Evolutionary conservation across 2,329 filamentous ascomycete genomes (phyloP), one percentile per base, ranked within the genome.

Genomic region (Graphiopsis chlorocephala): DNA sequence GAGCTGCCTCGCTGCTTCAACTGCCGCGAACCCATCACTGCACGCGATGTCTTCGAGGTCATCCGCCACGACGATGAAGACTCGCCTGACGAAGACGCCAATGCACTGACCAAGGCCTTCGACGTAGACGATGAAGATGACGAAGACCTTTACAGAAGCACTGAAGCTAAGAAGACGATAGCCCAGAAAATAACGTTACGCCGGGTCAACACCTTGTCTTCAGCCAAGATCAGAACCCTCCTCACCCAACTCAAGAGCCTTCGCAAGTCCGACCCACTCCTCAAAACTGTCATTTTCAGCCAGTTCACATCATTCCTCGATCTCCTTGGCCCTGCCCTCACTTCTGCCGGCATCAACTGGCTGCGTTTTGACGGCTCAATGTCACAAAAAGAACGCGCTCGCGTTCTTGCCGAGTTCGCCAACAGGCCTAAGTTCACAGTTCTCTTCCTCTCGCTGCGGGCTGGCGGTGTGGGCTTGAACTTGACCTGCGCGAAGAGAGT

Each of bases 291-390:
- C 25, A 89, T 99, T 33, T 99, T 99, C 79, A 95, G 91, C 64
- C 95, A 99, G 77, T 99, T 99, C 77, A 99, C 95, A 0, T 96
- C 93, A 0, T 99, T 98, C 77, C 86, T 99, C 70, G 89, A 93
- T 68, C 86, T 99, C 14, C 96, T 99, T 68, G 90, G 93, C 69
- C 91, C 92, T 0, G 91, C 92, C 0, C 85, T 99, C 3, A 76
- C 81, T 1, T 85, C 87, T 48, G 87, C 88, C 15, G 88, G 90
- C 45, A 91, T 99, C 72, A 83, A 84, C 0, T 91, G 89, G 73
- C 82, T 98, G n/a, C 91, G 95, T 6, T 89, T 99, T 47, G 95
- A 99, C 75, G 95, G 95, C 3, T 88, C 89, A 20, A 94, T 98
- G 88, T 82, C 88, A 0, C 95, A 99, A 70, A 94, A 94, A 75